Conservation (phyloP, 352 stramenopile species). For the Pythium dissotocum region DNA sequence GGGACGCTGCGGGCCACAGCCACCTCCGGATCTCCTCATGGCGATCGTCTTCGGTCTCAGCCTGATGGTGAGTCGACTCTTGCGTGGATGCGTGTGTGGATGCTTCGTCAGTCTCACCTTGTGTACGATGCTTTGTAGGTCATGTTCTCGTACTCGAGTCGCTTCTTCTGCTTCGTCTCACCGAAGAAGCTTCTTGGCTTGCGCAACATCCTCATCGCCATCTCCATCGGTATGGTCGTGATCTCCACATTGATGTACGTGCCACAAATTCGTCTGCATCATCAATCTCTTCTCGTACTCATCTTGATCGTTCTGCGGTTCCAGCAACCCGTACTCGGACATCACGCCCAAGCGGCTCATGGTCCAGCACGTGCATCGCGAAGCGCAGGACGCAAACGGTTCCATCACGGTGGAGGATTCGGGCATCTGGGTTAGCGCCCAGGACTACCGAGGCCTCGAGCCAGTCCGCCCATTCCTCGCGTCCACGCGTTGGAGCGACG, state of each 20-base stretch:
- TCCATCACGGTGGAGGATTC: slow-evolving; percentile 48
- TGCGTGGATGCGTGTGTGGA: not conserved
- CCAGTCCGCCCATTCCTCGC: slow-evolving; percentile 48
- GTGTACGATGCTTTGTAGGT: slow-evolving; percentile 2
- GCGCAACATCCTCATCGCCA: slow-evolving; percentile 41
- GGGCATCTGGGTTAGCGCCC: slow-evolving; percentile 69
- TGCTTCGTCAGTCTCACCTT: not conserved
- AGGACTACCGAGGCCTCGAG: slow-evolving; percentile 65
- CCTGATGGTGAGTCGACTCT: slow-evolving; percentile 37
- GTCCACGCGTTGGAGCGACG: slow-evolving; percentile 53
- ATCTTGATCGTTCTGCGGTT: not conserved
- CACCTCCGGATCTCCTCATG: slow-evolving; percentile 60
- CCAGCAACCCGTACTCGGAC: slow-evolving; percentile 76
- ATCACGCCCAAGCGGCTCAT: slow-evolving; percentile 68
- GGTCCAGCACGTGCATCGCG: slow-evolving; percentile 68
- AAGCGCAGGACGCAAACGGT: slow-evolving; percentile 46
- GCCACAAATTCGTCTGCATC: not conserved
- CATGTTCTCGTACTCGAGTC: slow-evolving; percentile 51
- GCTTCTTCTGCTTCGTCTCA: slow-evolving; percentile 74
- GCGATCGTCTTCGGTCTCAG: slow-evolving; percentile 50
- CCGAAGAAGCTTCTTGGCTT: slow-evolving; percentile 39
- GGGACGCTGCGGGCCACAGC: slow-evolving; percentile 51
- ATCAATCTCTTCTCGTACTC: not conserved
- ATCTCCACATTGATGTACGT: slow-evolving; percentile 57
- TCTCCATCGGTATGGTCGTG: slow-evolving; percentile 38